Base-by-base conservation (phyloP, 2,329 filamentous ascomycete species). In the Fusarium oxysporum region DNA sequence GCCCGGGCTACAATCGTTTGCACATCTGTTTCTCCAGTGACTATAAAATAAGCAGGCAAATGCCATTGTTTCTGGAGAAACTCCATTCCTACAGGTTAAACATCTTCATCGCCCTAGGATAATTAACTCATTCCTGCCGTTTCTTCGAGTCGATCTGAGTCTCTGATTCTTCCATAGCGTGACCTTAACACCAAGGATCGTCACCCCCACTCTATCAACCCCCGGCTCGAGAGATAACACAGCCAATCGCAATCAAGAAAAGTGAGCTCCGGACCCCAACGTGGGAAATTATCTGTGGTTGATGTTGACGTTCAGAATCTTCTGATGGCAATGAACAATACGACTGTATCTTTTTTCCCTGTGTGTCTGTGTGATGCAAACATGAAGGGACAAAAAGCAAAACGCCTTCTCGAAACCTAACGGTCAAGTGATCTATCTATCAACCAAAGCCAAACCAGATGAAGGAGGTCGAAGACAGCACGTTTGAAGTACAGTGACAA, bases 271-370 rank as follows among this genome's bases (percentile, higher is more conserved):
- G 30, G 71, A 61, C 71, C 61, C 69, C 71, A 73, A 68, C 67
- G 43, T 70, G 73, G 72, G 75, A 77, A 77, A 77, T 77, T 77
- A 71, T 73, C 71, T 77, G 61, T 70, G 44, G 48, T 66, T 61
- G 60, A 55, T 53, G 48, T 63, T 50, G 65, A 56, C 33, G 23
- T 35, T 25, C 16, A 35, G 48, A 35, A 51, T 51, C 48, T 51
- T 62, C 58, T 67, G 32, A 43, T 51, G 48, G 41, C 37, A 43
- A 40, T 58, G 48, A 62, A 40, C 23, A 41, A 41, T 45, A 38
- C 30, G 37, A 41, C 25, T 23, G 25, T 19, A 35, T 25, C 21
- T 13, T 41, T 41, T 10, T 65, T 19, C 30, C 44, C 30, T 66
- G 59, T 47, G 19, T 50, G 43, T 66, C 16, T 47, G 12, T 55